Conservation (phyloP, 1,284 basidiomycete genomes). For the Pseudozyma sp. region DNA sequence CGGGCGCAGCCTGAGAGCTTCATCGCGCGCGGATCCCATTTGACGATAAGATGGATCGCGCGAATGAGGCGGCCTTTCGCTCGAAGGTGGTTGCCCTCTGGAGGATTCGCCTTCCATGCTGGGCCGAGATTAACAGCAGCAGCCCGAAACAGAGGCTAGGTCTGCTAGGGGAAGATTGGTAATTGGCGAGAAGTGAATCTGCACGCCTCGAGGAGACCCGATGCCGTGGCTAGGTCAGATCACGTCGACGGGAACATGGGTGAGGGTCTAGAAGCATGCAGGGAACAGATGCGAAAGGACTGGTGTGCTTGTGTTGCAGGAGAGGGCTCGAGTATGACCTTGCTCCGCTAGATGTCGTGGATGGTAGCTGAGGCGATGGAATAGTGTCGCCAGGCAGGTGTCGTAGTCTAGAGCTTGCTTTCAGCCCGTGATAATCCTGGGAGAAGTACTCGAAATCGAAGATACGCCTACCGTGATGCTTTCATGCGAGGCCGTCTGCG, state of each 20-base stretch:
- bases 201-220: not conserved
- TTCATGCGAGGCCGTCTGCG: too few species aligned
- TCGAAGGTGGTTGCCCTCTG: constrained; percentile 12
- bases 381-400: too few species aligned
- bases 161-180: too few species aligned
- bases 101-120: constrained; percentile 36
- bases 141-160: not conserved
- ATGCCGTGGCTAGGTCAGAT: not conserved
- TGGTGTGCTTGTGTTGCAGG: constrained; percentile 8
- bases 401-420: too few species aligned
- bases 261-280: not conserved
- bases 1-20: constrained; percentile 17
- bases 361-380: not conserved
- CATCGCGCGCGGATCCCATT: constrained; percentile 8
- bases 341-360: constrained; percentile 10
- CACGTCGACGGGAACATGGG: constrained; percentile 1
- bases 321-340: constrained; percentile 39
- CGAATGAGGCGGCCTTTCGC: constrained; percentile 16
- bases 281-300: not conserved
- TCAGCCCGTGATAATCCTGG: too few species aligned
- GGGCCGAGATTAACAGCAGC: not conserved
- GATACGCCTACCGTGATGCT: too few species aligned
- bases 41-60: constrained; percentile 14
- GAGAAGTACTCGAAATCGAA: too few species aligned
- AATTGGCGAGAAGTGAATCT: not conserved